Evolutionary conservation across 306 rosid genomes (phyloP).

Genomic region (Heteromeles arbutifolia): DNA sequence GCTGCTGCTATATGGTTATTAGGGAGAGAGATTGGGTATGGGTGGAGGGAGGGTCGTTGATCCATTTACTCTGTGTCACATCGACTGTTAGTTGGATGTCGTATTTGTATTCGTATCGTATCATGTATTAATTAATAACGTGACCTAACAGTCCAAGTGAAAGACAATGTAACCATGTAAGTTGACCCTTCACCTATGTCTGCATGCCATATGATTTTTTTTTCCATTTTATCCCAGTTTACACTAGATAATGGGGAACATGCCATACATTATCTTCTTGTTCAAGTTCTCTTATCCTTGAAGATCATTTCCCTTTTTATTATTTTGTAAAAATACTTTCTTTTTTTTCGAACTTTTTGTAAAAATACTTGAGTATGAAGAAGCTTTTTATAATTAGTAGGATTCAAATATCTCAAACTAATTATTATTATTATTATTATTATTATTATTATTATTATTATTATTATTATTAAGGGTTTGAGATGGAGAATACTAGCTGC

Average conservation of each 20-base stretch:
- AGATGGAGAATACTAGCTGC: too few relatives aligned
- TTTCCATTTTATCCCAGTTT: too few relatives aligned
- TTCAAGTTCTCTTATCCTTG: background rate
- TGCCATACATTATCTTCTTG: background rate
- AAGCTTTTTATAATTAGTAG: background rate
- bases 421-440: too few relatives aligned
- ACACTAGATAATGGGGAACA: background rate
- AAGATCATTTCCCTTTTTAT: background rate
- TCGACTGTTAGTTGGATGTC: background rate
- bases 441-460: too few relatives aligned
- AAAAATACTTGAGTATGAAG: background rate
- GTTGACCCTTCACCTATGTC: background rate
- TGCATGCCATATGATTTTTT: background rate
- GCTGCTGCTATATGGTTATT: background rate
- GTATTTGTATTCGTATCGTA: background rate
- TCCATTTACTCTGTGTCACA: too few relatives aligned
- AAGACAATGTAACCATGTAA: background rate
- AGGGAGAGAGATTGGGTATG: background rate
- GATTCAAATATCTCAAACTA: too few relatives aligned
- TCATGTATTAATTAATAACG: too few relatives aligned
- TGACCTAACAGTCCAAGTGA: background rate
- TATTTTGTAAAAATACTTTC: too few relatives aligned
- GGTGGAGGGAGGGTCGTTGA: background rate
- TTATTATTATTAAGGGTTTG: too few relatives aligned
- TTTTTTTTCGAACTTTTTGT: background rate